Evolutionary conservation across 305 asterid species (phyloP).

Genomic region (Fraxinus angustifolia): DNA sequence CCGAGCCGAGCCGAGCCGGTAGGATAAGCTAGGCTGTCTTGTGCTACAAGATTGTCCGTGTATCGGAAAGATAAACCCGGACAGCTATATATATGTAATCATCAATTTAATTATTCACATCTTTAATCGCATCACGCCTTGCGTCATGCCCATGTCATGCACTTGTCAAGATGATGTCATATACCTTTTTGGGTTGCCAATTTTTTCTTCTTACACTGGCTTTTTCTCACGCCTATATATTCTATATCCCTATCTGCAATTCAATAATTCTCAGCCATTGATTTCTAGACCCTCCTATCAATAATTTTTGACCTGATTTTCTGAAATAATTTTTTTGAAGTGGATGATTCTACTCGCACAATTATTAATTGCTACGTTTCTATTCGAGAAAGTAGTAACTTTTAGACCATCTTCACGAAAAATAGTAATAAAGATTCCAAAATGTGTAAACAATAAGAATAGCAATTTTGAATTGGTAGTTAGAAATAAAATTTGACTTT

Average conservation of each 20-base stretch:
- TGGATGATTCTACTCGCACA: neutral
- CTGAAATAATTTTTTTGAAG: neutral
- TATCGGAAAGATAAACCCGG: slow-evolving; percentile 33
- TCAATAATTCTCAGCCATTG: neutral
- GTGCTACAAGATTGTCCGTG: slow-evolving; percentile 51
- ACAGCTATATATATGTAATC: slow-evolving; percentile 39
- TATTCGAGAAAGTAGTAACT: neutral
- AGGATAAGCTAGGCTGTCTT: slow-evolving; percentile 25
- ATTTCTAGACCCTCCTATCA: neutral
- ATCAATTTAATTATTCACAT: slow-evolving; percentile 25
- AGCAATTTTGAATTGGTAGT: no score
- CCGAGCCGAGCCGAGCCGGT: slow-evolving; percentile 27
- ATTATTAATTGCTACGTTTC: neutral
- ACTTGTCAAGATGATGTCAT: slow-evolving; percentile 24
- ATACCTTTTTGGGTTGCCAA: neutral
- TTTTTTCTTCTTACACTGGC: neutral
- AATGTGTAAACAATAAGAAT: no score
- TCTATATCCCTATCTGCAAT: neutral
- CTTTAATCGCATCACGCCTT: slow-evolving; percentile 2
- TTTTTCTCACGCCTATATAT: neutral
- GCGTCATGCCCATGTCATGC: slow-evolving; percentile 36
- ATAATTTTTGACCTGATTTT: neutral
- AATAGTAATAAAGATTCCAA: no score
- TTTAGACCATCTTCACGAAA: neutral
- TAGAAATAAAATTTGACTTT: no score